Conservation (phyloP, 2,329 filamentous ascomycete genomes). For the Microcyclospora pomicola region DNA sequence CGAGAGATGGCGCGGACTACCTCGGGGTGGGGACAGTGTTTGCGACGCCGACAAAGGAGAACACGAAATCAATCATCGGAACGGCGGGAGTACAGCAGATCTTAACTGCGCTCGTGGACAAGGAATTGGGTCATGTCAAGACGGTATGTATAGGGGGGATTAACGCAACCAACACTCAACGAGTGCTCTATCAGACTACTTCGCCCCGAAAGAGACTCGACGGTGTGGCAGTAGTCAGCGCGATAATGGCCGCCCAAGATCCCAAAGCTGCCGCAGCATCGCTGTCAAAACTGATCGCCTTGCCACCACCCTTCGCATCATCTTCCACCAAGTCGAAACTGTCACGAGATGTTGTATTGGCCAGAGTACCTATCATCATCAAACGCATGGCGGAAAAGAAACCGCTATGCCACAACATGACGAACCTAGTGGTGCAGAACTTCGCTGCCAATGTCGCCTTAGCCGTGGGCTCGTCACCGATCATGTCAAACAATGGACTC, state of each 20-base stretch:
- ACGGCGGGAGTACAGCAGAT: constrained; percentile 56
- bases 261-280: constrained; percentile 49
- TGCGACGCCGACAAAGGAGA: constrained; percentile 73
- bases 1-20: constrained; percentile 70
- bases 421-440: constrained; percentile 89
- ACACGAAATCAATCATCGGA: constrained; percentile 72
- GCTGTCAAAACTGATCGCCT: constrained; percentile 43
- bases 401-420: constrained; percentile 91
- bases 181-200: constrained; percentile 58
- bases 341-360: constrained; percentile 15
- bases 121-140: constrained; percentile 31
- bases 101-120: constrained; percentile 43
- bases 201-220: constrained; percentile 48
- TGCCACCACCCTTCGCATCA: constrained; percentile 23
- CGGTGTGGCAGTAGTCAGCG: constrained; percentile 80
- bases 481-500: constrained; percentile 79
- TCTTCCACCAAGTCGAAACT: constrained; percentile 17
- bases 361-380: constrained; percentile 29
- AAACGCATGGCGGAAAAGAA: constrained; percentile 46
- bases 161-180: constrained; percentile 59
- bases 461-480: constrained; percentile 72
- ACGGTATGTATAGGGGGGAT: constrained; percentile 84
- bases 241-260: constrained; percentile 61
- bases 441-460: constrained; percentile 85
- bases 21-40: constrained; percentile 84